A percentile compares a stretch with the other conserved stretches of the same genome.
phyloP scores from a whole-genome alignment of 495 filamentous ascomycete genomes.

The Aspergillus baeticus region DNA sequence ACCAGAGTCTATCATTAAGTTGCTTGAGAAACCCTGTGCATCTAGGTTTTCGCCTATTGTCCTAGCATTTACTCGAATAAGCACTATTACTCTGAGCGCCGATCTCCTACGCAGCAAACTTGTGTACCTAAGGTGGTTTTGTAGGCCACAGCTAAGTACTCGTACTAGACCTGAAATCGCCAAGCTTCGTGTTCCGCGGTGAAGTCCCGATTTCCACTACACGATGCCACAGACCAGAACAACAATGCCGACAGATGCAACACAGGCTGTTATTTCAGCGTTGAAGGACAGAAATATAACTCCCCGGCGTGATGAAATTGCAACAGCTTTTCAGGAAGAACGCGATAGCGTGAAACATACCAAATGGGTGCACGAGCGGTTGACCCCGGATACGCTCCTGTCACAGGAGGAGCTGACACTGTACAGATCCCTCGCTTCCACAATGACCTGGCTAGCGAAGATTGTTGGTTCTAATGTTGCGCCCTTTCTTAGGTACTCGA shows the following conservation, averaged over 20 bases:
- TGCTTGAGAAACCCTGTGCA: no score
- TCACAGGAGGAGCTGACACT: slow-evolving; percentile 41
- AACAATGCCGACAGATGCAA: slow-evolving; percentile 12
- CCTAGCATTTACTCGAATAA: no score
- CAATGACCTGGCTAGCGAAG: neutral
- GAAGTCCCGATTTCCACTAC: no score
- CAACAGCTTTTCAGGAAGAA: slow-evolving; percentile 27
- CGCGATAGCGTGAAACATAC: slow-evolving; percentile 16
- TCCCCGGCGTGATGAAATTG: slow-evolving; percentile 27
- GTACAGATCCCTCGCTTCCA: slow-evolving; percentile 19
- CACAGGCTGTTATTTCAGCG: slow-evolving; percentile 14
- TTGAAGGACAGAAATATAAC: slow-evolving; percentile 34
- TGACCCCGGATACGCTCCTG: slow-evolving; percentile 35
- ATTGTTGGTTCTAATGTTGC: neutral
- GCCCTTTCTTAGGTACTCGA: slow-evolving; percentile 27
- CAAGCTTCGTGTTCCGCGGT: no score
- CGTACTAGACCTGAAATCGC: no score
- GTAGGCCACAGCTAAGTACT: no score
- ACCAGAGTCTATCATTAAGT: no score
- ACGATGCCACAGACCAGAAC: neutral
- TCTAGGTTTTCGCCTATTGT: no score
- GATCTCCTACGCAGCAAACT: no score
- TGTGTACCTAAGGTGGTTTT: no score
- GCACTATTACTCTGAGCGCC: no score
- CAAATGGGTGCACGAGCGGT: slow-evolving; percentile 36